phyloP scores from a whole-genome alignment of 345 rosid species.

The Pugionium cornutum region DNA sequence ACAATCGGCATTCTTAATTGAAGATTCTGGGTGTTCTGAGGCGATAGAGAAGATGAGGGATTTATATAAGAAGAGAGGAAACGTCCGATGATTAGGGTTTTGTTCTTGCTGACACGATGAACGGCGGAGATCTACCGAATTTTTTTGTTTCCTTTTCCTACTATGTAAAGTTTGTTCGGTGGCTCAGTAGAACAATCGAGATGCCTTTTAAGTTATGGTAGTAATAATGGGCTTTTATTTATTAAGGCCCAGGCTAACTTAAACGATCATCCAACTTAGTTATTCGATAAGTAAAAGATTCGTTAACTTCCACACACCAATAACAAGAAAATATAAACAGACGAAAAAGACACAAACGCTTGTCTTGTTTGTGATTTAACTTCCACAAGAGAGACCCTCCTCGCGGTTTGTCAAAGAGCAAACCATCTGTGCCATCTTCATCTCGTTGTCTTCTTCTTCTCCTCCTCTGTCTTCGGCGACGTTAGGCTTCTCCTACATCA shows the following conservation, averaged over 20 bases:
- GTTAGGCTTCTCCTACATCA: slow-evolving; percentile 48
- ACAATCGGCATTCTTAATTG: too few species aligned
- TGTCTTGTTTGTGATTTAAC: slow-evolving; percentile 40
- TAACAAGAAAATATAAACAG: neutral
- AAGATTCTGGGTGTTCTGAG: too few species aligned
- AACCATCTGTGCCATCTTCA: slow-evolving; percentile 80
- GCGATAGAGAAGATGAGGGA: neutral
- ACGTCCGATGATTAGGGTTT: slow-evolving; percentile 23
- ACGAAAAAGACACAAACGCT: neutral
- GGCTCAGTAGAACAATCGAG: slow-evolving; percentile 25
- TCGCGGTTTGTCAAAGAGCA: slow-evolving; percentile 86
- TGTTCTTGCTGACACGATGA: neutral
- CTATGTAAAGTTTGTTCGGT: neutral
- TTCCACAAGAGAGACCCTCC: slow-evolving; percentile 86
- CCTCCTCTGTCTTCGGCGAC: slow-evolving; percentile 26
- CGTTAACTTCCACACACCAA: neutral
- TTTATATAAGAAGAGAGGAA: slow-evolving; percentile 24
- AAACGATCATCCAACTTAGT: neutral
- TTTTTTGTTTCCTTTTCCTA: too few species aligned
- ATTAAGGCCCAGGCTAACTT: neutral
- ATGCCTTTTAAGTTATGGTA: neutral
- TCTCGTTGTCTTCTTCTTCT: slow-evolving; percentile 47
- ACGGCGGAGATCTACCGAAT: slow-evolving; percentile 22
- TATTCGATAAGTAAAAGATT: neutral
- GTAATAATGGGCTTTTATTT: slow-evolving; percentile 11